phyloP scores from a whole-genome alignment of 306 rosid species.

The Fragaria vesca region DNA sequence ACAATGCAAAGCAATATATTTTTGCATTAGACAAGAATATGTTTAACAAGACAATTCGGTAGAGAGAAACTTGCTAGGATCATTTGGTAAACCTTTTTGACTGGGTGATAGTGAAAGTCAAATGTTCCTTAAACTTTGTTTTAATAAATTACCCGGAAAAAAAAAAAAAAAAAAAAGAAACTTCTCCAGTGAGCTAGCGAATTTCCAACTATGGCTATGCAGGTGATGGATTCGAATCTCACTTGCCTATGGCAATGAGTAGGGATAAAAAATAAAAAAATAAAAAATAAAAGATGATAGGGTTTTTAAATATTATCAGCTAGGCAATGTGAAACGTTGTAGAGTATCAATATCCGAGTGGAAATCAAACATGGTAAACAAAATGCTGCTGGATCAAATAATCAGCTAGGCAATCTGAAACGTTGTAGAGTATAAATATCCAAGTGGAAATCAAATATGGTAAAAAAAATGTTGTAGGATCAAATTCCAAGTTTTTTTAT shows the following conservation, averaged over 20 bases:
- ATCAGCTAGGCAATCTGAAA: too few species aligned
- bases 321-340: not conserved
- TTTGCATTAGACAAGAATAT: not conserved
- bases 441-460: too few species aligned
- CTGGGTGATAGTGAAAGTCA: not conserved
- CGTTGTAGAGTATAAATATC: too few species aligned
- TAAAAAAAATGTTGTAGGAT: too few species aligned
- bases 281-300: not conserved
- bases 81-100: not conserved
- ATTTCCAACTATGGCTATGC: not conserved
- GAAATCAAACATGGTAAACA: not conserved
- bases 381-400: not conserved
- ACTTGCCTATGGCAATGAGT: not conserved
- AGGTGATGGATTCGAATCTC: not conserved
- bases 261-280: not conserved
- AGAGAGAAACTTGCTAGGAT: not conserved
- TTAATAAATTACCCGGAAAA: not conserved
- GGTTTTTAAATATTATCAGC: not conserved
- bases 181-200: not conserved
- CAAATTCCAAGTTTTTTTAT: too few species aligned
- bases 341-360: not conserved
- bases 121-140: not conserved
- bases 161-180: too few species aligned
- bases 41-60: not conserved
- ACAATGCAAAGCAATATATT: not conserved